Evolutionary conservation across 192 early-diverging fungal species (phyloP).

Genomic region (Rhizophagus prolifer): DNA sequence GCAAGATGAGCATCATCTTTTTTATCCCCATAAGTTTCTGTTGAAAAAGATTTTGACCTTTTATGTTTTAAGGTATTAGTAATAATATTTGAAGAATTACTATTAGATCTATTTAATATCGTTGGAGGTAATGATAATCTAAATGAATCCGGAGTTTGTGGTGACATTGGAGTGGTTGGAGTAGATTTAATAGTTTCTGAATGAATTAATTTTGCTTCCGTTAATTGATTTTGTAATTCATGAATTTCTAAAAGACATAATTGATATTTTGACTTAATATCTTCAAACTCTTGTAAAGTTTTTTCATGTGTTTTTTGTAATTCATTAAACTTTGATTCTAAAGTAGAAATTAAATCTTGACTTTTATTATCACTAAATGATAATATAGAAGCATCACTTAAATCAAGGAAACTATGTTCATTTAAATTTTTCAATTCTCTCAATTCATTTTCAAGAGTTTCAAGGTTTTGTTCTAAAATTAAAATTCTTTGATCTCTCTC

Average conservation of each 20-base stretch:
- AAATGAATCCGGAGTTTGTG: not conserved
- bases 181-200: not conserved
- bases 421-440: not conserved
- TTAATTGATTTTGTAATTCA: not conserved
- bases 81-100: not conserved
- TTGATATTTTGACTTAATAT: conserved; percentile 25
- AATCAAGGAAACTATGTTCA: not conserved
- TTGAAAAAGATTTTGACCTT: conserved; percentile 16
- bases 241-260: conserved; percentile 25
- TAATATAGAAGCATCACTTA: not conserved
- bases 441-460: conserved; percentile 1
- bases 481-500: not conserved
- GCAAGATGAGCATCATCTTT: not conserved
- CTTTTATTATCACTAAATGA: not conserved
- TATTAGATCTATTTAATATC: not conserved
- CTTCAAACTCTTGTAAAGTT: not conserved
- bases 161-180: conserved; percentile 1
- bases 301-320: conserved; percentile 23
- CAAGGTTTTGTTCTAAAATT: conserved; percentile 17
- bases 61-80: not conserved
- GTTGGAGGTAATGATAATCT: not conserved
- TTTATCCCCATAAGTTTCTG: conserved; percentile 20
- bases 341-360: not conserved
- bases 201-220: not conserved
- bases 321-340: conserved; percentile 16